These are phyloP conservation scores for Dactylellina drechsleri DNA, from an alignment of 2,329 filamentous ascomycete genomes.

Conservation along the genomic window DNA sequence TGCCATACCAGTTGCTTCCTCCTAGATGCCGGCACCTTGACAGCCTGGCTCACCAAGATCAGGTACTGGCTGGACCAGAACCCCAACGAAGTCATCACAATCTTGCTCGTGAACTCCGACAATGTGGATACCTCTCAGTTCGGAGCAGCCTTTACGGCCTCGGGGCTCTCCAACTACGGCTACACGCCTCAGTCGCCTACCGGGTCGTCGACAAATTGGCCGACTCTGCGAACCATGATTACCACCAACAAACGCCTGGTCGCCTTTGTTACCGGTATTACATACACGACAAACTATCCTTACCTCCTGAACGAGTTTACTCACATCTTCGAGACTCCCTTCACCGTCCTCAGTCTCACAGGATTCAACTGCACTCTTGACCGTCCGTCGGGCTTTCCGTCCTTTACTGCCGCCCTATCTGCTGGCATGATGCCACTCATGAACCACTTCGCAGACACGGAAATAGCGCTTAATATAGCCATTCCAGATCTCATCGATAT, in stretches of 20 bases:
- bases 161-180: constrained; percentile 71
- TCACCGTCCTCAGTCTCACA: constrained; percentile 70
- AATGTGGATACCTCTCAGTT: constrained; percentile 68
- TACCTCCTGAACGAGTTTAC: constrained; percentile 73
- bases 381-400: constrained; percentile 69
- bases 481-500: too few species aligned
- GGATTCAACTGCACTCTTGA: constrained; percentile 79
- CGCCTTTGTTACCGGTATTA: constrained; percentile 72
- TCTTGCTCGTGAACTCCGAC: constrained; percentile 78
- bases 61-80: constrained; percentile 76
- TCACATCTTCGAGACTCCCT: constrained; percentile 78
- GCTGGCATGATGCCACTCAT: constrained; percentile 74
- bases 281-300: constrained; percentile 63
- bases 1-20: constrained; percentile 76
- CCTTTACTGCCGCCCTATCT: constrained; percentile 65
- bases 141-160: constrained; percentile 67
- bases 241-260: constrained; percentile 72
- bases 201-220: constrained; percentile 67
- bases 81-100: constrained; percentile 78
- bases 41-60: constrained; percentile 72
- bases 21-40: constrained; percentile 74
- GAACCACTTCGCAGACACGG: constrained; percentile 81
- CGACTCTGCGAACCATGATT: constrained; percentile 79
- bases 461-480: constrained; percentile 61
- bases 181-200: constrained; percentile 68